Evolutionary conservation across 2,329 filamentous ascomycete genomes (phyloP), one percentile per base, ranked within the genome.

Genomic region (Lecanosticta acicola): DNA sequence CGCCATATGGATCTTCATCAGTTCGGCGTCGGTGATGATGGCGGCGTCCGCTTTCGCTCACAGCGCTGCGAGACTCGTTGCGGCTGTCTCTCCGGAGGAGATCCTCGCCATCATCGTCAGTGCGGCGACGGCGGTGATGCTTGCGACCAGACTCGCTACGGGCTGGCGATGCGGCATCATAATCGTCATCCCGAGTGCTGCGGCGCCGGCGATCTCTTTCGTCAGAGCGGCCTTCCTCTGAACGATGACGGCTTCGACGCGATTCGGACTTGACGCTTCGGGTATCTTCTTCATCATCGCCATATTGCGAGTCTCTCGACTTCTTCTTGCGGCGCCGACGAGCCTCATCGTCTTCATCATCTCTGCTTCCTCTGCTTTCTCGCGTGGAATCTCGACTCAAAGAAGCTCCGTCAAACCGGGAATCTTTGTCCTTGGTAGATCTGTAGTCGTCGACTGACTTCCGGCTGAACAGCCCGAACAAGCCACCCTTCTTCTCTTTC

Each of bases 391-490:
- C 51, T 19, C 54, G 39, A 39, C 49, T 57, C 39, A 57, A 37
- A 7, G 47, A 26, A 1, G 49, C 45, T 10, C 52, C 55, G 18
- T 59, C 56, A 7, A 44, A 45, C 32, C 53, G 42, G 11, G 43
- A 45, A 18, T 46, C 43, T 19, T 51, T 50, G 41, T 63, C 66
- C 17, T 51, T 50, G 41, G 63, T 67, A 49, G 44, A 63, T 61
- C n/a, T 56, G 43, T 18, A 63, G 9, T 57, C 53, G 33, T 71
- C 69, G 33, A 60, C 64, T 2, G 70, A 70, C 58, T 70, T 74
- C 53, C 69, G 66, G 24, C 66, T 62, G 49, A 74, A 73, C 7
- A 74, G 53, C 3, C 71, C 68, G 40, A 74, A 68, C 5, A 75
- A 43, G 10, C 71, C 69, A 39, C 67, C 67, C 39, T 71, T 70